phyloP scores from a whole-genome alignment of 176 grass and related monocot species.

The Oryza brachyantha region DNA sequence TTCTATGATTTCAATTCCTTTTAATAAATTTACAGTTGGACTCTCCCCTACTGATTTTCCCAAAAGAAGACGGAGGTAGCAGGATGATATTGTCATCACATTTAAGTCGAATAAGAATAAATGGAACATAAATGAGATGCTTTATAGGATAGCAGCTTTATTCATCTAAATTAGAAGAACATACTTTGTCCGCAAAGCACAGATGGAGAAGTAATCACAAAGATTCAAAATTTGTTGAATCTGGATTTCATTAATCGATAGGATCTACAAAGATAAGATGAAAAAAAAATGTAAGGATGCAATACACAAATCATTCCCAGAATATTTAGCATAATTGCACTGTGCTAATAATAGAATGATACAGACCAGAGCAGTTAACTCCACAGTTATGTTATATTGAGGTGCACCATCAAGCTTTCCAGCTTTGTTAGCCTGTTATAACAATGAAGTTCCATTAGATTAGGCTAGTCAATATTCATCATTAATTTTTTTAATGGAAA shows the following conservation, averaged over 20 bases:
- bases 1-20: no score
- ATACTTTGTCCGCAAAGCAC: conserved; percentile 77
- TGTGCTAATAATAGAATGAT: conserved; percentile 26
- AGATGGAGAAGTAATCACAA: conserved; percentile 84
- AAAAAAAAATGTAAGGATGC: conserved; percentile 32
- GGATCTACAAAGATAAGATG: conserved; percentile 47
- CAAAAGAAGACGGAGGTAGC: not conserved
- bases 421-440: conserved; percentile 68
- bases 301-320: conserved; percentile 5
- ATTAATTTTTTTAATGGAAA: not conserved
- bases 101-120: conserved; percentile 13
- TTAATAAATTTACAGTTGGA: no score
- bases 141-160: not conserved
- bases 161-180: conserved; percentile 26
- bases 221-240: conserved; percentile 74
- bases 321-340: conserved; percentile 23
- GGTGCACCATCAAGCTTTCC: conserved; percentile 78
- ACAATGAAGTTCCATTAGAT: conserved; percentile 11
- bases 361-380: conserved; percentile 86
- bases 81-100: not conserved
- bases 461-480: conserved; percentile 15
- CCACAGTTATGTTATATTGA: conserved; percentile 76
- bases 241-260: conserved; percentile 77
- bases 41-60: no score
- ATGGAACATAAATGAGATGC: conserved; percentile 29